phyloP scores from a whole-genome alignment of 2,329 filamentous ascomycete species.

The Arthroderma sp. region DNA sequence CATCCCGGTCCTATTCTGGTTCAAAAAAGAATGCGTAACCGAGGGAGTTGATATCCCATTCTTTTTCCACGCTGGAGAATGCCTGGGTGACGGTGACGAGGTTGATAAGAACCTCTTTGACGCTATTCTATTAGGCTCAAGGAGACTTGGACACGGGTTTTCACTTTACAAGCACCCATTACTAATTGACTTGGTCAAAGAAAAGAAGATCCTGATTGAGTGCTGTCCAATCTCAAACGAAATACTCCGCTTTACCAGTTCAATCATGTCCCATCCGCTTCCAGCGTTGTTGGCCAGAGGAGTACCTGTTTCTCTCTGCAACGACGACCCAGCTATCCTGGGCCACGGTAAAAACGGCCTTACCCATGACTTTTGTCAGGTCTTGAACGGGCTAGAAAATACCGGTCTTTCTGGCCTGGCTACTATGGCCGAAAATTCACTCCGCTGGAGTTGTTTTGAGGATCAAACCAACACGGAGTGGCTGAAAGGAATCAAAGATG shows the following conservation, averaged over 20 bases:
- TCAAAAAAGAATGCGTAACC: slow-evolving; percentile 68
- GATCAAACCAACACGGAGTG: slow-evolving; percentile 61
- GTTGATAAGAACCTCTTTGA: slow-evolving; percentile 82
- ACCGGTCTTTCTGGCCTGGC: slow-evolving; percentile 76
- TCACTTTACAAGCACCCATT: slow-evolving; percentile 84
- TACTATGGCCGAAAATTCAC: slow-evolving; percentile 79
- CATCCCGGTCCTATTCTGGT: slow-evolving; percentile 82
- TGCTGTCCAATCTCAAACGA: slow-evolving; percentile 87
- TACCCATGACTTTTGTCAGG: slow-evolving; percentile 91
- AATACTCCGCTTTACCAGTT: slow-evolving; percentile 63
- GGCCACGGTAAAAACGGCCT: slow-evolving; percentile 70
- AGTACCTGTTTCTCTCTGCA: slow-evolving; percentile 56
- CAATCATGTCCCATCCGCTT: slow-evolving; percentile 64
- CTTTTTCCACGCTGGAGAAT: slow-evolving; percentile 91
- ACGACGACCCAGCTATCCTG: slow-evolving; percentile 80
- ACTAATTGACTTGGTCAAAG: slow-evolving; percentile 75
- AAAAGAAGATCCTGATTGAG: slow-evolving; percentile 77
- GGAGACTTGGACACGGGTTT: slow-evolving; percentile 81
- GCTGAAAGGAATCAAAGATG: slow-evolving; percentile 58
- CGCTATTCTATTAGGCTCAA: slow-evolving; percentile 70
- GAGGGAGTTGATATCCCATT: slow-evolving; percentile 75
- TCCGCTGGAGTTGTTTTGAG: slow-evolving; percentile 80
- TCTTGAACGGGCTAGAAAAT: slow-evolving; percentile 84
- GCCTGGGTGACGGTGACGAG: slow-evolving; percentile 60
- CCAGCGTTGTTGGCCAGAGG: slow-evolving; percentile 31